Base-by-base conservation (phyloP, 140 eudicot genomes). In the Stevia rebaudiana region DNA sequence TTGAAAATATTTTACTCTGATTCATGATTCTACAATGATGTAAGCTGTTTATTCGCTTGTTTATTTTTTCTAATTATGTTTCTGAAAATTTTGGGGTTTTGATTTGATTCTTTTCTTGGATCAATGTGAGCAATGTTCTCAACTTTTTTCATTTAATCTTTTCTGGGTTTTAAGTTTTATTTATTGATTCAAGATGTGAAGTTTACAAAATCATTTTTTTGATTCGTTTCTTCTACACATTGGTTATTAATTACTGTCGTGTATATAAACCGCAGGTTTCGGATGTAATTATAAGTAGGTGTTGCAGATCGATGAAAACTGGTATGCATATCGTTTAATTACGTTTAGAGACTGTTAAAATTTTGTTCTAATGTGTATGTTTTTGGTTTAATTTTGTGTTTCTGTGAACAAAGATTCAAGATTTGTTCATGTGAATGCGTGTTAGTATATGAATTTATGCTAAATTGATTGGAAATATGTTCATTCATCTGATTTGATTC, bases 21-120 rank as follows among this genome's bases (percentile, higher is more conserved):
- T 24, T 55, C 50, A 55, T 74, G n/a, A 67, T 49, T 60, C 47
- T 11, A 8, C 59, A 65, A n/a, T 74, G 67, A 67, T 66, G 74
- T 67, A 74, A n/a, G 41, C 50, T 67, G 5, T 47, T 7, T 24
- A 18, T 52, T 41, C 33, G 8, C 41, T 7, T 10, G 54, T 41
- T 52, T 33, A 4, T 47, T 28, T 28, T 28, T 28, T 28, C 4
- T 28, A 28, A 28, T 28, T 1, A 28, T 28, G 4, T 28, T 28
- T 28, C 33, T 28, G 33, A 28, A 28, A 28, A 28, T 28, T 17
- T 44, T 71, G 23, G 42, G 66, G 67, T 24, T 59, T 53, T 56
- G 4, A 9, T 52, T 72, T 72, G 31, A 72, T 57, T 67, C 64
- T 43, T 74, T 73, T 56, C 78, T 73, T 73, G 67, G 62, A 66